phyloP scores from a whole-genome alignment of 2,329 filamentous ascomycete genomes.

The Plectosphaerella sp. region DNA sequence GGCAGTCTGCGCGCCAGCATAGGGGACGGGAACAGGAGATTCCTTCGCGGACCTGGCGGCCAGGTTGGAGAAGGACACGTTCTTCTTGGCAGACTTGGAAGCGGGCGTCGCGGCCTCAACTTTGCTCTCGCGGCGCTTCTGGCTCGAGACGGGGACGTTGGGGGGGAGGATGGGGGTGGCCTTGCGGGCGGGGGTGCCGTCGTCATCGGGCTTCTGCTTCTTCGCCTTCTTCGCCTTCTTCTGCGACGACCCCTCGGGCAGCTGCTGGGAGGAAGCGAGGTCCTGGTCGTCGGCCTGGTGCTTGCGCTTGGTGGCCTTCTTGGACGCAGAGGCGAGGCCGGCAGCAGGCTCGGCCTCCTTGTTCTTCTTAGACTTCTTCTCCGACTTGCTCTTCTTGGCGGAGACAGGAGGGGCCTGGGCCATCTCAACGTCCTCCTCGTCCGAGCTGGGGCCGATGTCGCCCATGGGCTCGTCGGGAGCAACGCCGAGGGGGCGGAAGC shows the following conservation, averaged over 20 bases:
- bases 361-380: constrained; percentile 27
- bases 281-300: constrained; percentile 25
- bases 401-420: constrained; percentile 19
- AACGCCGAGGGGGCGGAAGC: constrained; percentile 63
- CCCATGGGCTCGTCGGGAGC: constrained; percentile 22
- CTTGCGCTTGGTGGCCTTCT: constrained; percentile 14
- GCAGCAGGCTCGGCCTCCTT: constrained; percentile 20
- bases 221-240: constrained; percentile 38
- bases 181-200: constrained; percentile 7
- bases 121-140: constrained; percentile 11
- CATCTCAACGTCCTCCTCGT: constrained; percentile 42
- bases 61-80: constrained; percentile 10
- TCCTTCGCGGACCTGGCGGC: constrained; percentile 17
- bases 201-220: constrained; percentile 24
- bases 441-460: constrained; percentile 33
- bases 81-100: constrained; percentile 23
- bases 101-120: constrained; percentile 15
- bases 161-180: constrained; percentile 26
- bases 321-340: constrained; percentile 3
- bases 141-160: constrained; percentile 16
- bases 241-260: constrained; percentile 25
- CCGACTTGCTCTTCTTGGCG: constrained; percentile 28
- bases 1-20: constrained; percentile 4
- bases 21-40: constrained; percentile 18
- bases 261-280: constrained; percentile 28